These are phyloP conservation scores for Stylosanthes scabra DNA, from an alignment of 331 rosid genomes.

Conservation along the genomic window DNA sequence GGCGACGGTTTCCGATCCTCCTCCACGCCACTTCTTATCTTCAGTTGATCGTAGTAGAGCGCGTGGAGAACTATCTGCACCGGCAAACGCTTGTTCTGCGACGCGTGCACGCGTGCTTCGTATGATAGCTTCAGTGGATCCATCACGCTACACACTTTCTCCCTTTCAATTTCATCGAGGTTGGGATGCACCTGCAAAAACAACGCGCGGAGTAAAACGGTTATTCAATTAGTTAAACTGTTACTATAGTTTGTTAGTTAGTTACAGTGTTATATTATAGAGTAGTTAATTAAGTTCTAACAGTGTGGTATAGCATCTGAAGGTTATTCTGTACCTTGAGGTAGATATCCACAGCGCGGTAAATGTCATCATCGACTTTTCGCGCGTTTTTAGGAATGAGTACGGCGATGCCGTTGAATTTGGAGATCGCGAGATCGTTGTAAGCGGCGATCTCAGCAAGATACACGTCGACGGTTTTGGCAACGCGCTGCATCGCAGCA, in stretches of 20 bases:
- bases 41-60: slow-evolving; percentile 79
- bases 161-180: slow-evolving; percentile 85
- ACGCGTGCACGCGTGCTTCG: slow-evolving; percentile 94
- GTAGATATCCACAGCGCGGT: slow-evolving; percentile 86
- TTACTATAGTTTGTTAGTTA: background rate
- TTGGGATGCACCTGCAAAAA: slow-evolving; percentile 71
- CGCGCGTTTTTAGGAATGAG: slow-evolving; percentile 75
- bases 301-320: background rate
- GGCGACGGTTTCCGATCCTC: slow-evolving; percentile 11
- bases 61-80: slow-evolving; percentile 92
- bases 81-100: slow-evolving; percentile 85
- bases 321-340: slow-evolving; percentile 65
- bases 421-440: slow-evolving; percentile 68
- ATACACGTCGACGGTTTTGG: slow-evolving; percentile 69
- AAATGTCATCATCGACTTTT: slow-evolving; percentile 89
- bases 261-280: background rate
- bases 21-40: slow-evolving; percentile 65
- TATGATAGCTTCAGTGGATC: slow-evolving; percentile 74
- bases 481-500: slow-evolving; percentile 63
- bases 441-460: slow-evolving; percentile 76
- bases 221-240: background rate
- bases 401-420: slow-evolving; percentile 81
- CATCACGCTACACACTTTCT: slow-evolving; percentile 91
- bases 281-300: background rate
- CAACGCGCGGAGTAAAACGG: background rate